Conservation (phyloP, 805 yeast genomes). For the Myxozyma neotropica region DNA sequence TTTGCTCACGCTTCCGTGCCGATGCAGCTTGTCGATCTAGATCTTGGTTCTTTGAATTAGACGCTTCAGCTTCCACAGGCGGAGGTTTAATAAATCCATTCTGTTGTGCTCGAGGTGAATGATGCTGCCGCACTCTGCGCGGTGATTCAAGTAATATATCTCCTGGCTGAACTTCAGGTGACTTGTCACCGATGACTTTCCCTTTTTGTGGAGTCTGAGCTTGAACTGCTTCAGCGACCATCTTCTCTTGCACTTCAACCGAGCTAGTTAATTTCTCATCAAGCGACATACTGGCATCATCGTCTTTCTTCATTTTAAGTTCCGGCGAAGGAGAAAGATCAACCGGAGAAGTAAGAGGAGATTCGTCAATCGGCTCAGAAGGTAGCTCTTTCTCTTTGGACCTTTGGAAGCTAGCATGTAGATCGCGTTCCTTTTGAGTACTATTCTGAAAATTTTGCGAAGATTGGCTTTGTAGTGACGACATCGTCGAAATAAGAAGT, state of each 20-base stretch:
- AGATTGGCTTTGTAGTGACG: slow-evolving; percentile 7
- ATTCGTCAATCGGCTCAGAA: slow-evolving; percentile 24
- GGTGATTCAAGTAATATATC: slow-evolving; percentile 21
- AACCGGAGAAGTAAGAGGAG: slow-evolving; percentile 8
- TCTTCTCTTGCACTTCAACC: slow-evolving; percentile 1
- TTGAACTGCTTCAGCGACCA: slow-evolving; percentile 1
- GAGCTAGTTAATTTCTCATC: slow-evolving; percentile 5
- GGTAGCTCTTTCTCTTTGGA: slow-evolving; percentile 30
- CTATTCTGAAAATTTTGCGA: too few relatives aligned
- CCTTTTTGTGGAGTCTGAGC: background rate
- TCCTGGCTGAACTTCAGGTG: background rate
- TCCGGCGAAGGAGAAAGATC: slow-evolving; percentile 8
- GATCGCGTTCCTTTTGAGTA: slow-evolving; percentile 18
- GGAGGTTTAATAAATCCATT: slow-evolving; percentile 10
- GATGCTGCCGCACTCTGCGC: slow-evolving; percentile 9
- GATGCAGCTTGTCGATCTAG: slow-evolving; percentile 21
- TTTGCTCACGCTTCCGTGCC: slow-evolving; percentile 73
- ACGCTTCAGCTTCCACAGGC: background rate
- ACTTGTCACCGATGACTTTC: too few relatives aligned
- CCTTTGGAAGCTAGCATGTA: slow-evolving; percentile 18
- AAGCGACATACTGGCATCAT: background rate
- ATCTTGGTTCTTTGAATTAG: background rate
- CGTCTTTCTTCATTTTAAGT: background rate
- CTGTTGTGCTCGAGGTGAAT: slow-evolving; percentile 22
- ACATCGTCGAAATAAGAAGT: background rate